Evolutionary conservation across 352 stramenopile genomes (phyloP).

Genomic region (Plasmopara viticola): DNA sequence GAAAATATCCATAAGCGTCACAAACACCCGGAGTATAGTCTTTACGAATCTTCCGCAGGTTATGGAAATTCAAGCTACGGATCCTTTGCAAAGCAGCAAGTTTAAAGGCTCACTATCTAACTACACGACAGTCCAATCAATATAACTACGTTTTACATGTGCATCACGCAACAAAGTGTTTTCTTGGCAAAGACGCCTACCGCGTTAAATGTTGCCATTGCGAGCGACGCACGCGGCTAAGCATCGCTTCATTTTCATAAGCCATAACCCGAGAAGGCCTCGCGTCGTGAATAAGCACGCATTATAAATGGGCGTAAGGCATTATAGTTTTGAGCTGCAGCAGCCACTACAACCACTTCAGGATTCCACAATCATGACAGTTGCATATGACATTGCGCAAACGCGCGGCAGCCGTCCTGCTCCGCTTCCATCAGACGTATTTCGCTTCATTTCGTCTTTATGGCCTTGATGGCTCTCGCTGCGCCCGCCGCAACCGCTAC

Average conservation of each 20-base stretch:
- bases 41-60: conserved; percentile 39
- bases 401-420: conserved; percentile 62
- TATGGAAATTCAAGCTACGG: conserved; percentile 34
- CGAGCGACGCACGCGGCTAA: no score
- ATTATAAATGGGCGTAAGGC: no score
- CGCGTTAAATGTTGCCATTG: no score
- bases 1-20: conserved; percentile 73
- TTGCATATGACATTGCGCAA: conserved; percentile 74
- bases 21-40: conserved; percentile 76
- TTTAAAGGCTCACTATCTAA: conserved; percentile 10
- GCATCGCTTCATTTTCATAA: no score
- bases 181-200: no score
- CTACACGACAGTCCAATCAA: no score
- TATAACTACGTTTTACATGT: no score
- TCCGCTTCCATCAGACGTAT: conserved; percentile 59
- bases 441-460: conserved; percentile 62
- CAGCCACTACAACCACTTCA: background rate
- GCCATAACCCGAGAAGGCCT: no score
- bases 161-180: no score
- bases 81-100: conserved; percentile 29
- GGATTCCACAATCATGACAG: conserved; percentile 27
- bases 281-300: no score
- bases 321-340: no score
- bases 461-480: conserved; percentile 46
- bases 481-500: conserved; percentile 50